A percentile compares a stretch with the other conserved stretches of the same genome.
phyloP scores from a whole-genome alignment of 2,329 filamentous ascomycete genomes.

The Fusarium haematococcum region DNA sequence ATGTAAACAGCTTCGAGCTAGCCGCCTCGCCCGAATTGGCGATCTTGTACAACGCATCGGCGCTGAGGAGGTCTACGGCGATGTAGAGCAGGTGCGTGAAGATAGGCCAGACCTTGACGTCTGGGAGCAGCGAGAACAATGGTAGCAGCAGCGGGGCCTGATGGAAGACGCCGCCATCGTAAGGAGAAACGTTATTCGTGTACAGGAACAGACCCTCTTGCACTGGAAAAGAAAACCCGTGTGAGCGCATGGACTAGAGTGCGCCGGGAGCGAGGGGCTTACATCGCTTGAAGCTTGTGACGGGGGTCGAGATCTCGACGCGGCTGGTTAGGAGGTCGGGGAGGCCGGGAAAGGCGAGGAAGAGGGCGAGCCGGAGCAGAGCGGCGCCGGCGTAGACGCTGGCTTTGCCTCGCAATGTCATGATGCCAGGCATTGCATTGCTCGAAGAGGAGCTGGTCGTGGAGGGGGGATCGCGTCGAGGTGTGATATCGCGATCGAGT shows the following conservation, averaged over 20 bases:
- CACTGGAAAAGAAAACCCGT: conserved; percentile 16
- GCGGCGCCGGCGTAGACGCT: conserved; percentile 81
- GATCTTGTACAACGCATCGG: conserved; percentile 81
- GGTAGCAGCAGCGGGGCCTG: conserved; percentile 91
- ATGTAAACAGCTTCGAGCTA: conserved; percentile 80
- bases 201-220: conserved; percentile 98
- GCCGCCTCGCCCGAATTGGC: conserved; percentile 84
- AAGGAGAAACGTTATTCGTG: conserved; percentile 94
- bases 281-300: conserved; percentile 98
- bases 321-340: conserved; percentile 88
- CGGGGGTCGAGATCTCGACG: conserved; percentile 96
- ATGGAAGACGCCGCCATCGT: conserved; percentile 88
- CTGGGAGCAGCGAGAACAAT: conserved; percentile 88
- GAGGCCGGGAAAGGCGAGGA: conserved; percentile 83
- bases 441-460: conserved; percentile 35
- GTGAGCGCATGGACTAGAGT: conserved; percentile 9
- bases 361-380: conserved; percentile 82
- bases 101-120: conserved; percentile 73
- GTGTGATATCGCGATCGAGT: conserved; percentile 16
- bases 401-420: conserved; percentile 56
- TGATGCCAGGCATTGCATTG: conserved; percentile 52
- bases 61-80: conserved; percentile 82
- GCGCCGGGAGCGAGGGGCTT: conserved; percentile 51
- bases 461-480: conserved; percentile 33
- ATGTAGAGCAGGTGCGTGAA: conserved; percentile 86